A percentile compares a stretch with the other conserved stretches of the same genome.
Evolutionary conservation across 345 rosid genomes (phyloP).

Genomic region (Gossypium rotundifolium): DNA sequence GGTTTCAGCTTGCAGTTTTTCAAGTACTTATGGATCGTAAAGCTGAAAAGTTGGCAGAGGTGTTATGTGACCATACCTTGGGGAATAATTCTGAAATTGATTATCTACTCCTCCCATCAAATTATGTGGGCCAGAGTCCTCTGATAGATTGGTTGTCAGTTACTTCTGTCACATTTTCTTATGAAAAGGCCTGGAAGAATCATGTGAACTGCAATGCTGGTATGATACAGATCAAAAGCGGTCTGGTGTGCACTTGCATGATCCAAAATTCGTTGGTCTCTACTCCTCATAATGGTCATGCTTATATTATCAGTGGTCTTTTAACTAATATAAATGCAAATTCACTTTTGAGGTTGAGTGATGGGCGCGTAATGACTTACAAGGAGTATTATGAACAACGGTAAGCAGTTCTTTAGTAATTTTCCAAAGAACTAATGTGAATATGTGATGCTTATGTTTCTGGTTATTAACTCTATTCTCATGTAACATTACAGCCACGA

Average conservation of each 20-base stretch:
- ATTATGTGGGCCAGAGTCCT: slow-evolving; percentile 4
- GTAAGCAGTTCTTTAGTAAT: slow-evolving; percentile 26
- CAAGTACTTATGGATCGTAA: slow-evolving; percentile 47
- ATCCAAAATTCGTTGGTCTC: slow-evolving; percentile 54
- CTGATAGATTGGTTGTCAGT: slow-evolving; percentile 54
- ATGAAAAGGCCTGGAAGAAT: slow-evolving; percentile 13
- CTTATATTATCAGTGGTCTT: slow-evolving; percentile 51
- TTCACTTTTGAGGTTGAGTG: slow-evolving; percentile 38
- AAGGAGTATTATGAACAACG: slow-evolving; percentile 40
- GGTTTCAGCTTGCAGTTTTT: slow-evolving; percentile 58
- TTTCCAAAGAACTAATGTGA: background rate
- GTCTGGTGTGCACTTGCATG: slow-evolving; percentile 42
- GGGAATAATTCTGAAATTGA: slow-evolving; percentile 35
- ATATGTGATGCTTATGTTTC: background rate
- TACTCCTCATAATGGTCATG: slow-evolving; percentile 65
- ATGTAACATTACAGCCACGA: slow-evolving; percentile 42
- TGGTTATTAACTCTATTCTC: slow-evolving; percentile 2
- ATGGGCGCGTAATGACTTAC: slow-evolving; percentile 41
- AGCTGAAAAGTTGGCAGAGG: slow-evolving; percentile 32
- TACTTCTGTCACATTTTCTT: slow-evolving; percentile 31
- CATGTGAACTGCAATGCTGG: slow-evolving; percentile 29
- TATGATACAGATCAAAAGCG: slow-evolving; percentile 41
- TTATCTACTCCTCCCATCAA: slow-evolving; percentile 63
- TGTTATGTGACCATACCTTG: slow-evolving; percentile 22
- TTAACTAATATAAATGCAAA: slow-evolving; percentile 41